Evolutionary conservation across 768 basidiomycete species (phyloP), one percentile per base, ranked within the genome.

Genomic region (Tulasnella calospora): DNA sequence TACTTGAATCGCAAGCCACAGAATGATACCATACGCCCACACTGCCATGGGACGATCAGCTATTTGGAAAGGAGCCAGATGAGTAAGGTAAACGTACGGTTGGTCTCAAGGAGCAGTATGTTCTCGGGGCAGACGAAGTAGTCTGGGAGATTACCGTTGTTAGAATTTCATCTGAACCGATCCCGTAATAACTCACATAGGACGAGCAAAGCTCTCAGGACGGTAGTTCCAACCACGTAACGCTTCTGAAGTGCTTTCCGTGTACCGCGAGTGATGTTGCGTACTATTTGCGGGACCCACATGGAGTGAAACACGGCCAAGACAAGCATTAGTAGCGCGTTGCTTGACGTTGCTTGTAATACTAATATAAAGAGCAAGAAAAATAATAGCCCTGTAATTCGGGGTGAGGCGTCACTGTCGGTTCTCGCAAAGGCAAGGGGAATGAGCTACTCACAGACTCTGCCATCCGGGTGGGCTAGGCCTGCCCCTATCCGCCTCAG

Each of bases 221-320:
- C 72, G 0, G 92, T 92, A 7, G 91, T 93, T 15, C 94, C 95
- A 12, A 96, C 74, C 30, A 96, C 82, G 81, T 96, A 97, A 81
- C 90, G 89, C 69, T 85, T 86, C 10, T 88, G 86, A 61, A 97
- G 82, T 0, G 92, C 92, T 82, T 92, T 92, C 10, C 88, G 87
- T 79, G 93, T 87, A 12, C 91, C 92, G 33, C 93, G 88, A 30
- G 88, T 88, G 21, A 88, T 90, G 21, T 94, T 92, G 33, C 95
- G 88, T 75, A 91, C 86, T 71, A 98, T 94, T 84, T 96, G 95
- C 4, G 94, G 91, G 6, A 92, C 81, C 95, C 95, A 98, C 82
- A 96, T 87, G 8, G 91, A 92, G 83, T 96, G 95, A 77, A 94
- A 88, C 36, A 86, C 83, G 13, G 86, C 88, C 44, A 96, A 87